phyloP scores from a whole-genome alignment of 192 early-diverging fungal genomes.

The Fimicolochytrium jonesii region DNA sequence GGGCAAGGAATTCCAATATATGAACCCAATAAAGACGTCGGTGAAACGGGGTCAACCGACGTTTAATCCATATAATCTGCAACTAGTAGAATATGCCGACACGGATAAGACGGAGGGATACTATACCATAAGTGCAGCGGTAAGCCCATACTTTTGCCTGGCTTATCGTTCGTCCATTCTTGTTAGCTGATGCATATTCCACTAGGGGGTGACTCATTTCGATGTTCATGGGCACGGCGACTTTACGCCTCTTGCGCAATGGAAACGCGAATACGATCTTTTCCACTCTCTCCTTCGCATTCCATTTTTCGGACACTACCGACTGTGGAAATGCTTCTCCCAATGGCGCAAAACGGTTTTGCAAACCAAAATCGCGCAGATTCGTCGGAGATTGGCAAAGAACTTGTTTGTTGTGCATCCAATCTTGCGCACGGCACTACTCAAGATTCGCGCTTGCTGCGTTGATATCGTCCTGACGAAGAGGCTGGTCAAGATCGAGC shows the following conservation, averaged over 20 bases:
- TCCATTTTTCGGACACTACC: conserved; percentile 52
- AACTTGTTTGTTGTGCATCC: conserved; percentile 51
- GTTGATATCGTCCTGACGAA: conserved; percentile 26
- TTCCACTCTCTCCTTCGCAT: conserved; percentile 50
- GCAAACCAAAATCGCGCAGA: conserved; percentile 41
- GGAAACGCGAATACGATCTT: conserved; percentile 50
- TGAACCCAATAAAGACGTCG: conserved; percentile 29
- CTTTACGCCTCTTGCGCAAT: conserved; percentile 50
- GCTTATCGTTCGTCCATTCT: background rate
- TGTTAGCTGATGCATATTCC: background rate
- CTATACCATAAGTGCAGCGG: conserved; percentile 45
- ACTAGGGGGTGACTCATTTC: conserved; percentile 52
- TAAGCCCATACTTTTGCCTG: conserved; percentile 22
- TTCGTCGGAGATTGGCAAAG: conserved; percentile 31
- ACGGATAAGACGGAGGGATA: conserved; percentile 39
- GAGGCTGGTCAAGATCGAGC: conserved; percentile 34
- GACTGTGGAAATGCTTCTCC: conserved; percentile 58
- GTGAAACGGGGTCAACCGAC: conserved; percentile 27
- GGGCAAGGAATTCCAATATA: conserved; percentile 47
- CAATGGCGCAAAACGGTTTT: conserved; percentile 47
- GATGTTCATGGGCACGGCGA: conserved; percentile 44
- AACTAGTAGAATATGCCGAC: conserved; percentile 43
- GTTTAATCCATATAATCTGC: conserved; percentile 54
- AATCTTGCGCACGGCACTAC: conserved; percentile 34
- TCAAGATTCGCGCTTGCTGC: conserved; percentile 31